These are phyloP conservation scores for Bullera alba DNA, from an alignment of 768 basidiomycete genomes.

Conservation along the genomic window DNA sequence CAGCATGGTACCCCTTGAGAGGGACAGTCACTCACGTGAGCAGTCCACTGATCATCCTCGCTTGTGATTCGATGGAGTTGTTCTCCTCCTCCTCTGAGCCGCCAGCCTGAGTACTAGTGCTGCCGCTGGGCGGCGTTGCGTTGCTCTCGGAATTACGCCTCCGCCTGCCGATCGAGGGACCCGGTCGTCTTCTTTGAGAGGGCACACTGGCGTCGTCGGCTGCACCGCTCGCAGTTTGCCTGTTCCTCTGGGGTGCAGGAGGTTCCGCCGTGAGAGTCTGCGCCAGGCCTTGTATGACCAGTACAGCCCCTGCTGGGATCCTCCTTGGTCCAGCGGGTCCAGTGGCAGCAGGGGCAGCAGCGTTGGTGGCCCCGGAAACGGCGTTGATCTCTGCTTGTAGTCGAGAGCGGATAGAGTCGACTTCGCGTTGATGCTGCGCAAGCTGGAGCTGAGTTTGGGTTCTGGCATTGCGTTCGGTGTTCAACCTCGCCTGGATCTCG, in stretches of 20 bases:
- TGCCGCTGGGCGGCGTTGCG: background rate
- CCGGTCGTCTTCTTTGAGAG: too few species aligned
- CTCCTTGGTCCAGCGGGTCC: background rate
- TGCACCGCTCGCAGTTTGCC: too few species aligned
- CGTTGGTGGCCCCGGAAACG: too few species aligned
- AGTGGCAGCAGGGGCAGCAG: background rate
- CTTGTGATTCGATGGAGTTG: conserved; percentile 24
- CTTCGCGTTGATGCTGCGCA: too few species aligned
- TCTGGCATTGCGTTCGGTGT: too few species aligned
- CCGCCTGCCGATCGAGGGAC: background rate
- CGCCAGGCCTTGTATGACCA: conserved; percentile 36
- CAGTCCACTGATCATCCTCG: conserved; percentile 33
- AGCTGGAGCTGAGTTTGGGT: too few species aligned
- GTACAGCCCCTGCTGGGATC: conserved; percentile 18
- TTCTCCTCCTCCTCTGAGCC: conserved; percentile 3
- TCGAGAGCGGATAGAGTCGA: too few species aligned
- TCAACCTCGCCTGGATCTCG: background rate
- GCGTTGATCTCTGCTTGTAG: too few species aligned
- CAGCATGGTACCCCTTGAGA: background rate
- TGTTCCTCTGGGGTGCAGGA: too few species aligned
- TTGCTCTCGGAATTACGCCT: background rate
- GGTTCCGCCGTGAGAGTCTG: conserved; percentile 23
- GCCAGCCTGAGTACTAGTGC: background rate
- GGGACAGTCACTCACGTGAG: conserved; percentile 25
- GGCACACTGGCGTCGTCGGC: too few species aligned